These are phyloP conservation scores for Furculomyces boomerangus DNA, from an alignment of 371 early-diverging fungal genomes.

Conservation along the genomic window DNA sequence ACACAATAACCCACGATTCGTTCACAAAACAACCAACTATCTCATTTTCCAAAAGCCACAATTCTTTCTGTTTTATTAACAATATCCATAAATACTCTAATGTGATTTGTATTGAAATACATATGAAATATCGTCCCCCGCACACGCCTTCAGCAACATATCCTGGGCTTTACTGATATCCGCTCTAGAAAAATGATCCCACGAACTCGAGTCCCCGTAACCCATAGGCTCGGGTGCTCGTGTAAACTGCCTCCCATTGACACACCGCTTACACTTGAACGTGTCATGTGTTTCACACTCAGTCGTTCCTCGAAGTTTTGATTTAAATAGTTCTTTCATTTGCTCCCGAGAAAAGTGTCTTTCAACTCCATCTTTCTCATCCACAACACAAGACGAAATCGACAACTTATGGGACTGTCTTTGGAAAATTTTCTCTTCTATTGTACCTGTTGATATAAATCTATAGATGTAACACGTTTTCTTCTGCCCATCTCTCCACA, in stretches of 20 bases:
- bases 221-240: constrained; percentile 44
- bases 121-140: constrained; percentile 55
- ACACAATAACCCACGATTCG: too few species aligned
- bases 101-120: constrained; percentile 83
- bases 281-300: constrained; percentile 86
- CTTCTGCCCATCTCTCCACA: constrained; percentile 96
- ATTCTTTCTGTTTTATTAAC: too few species aligned
- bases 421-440: constrained; percentile 97
- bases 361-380: constrained; percentile 75
- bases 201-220: constrained; percentile 59
- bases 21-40: too few species aligned
- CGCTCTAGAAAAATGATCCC: constrained; percentile 66
- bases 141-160: constrained; percentile 49
- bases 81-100: not conserved
- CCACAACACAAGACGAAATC: constrained; percentile 83
- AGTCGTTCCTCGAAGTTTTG: constrained; percentile 27
- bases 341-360: constrained; percentile 82
- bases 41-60: too few species aligned
- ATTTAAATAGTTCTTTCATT: constrained; percentile 74
- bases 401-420: constrained; percentile 78
- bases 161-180: constrained; percentile 57
- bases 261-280: constrained; percentile 80
- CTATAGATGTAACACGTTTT: constrained; percentile 89
- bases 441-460: constrained; percentile 85
- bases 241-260: constrained; percentile 55